Base-by-base conservation (phyloP, 75 land plant genomes). In the Selaginella tamariscina region DNA sequence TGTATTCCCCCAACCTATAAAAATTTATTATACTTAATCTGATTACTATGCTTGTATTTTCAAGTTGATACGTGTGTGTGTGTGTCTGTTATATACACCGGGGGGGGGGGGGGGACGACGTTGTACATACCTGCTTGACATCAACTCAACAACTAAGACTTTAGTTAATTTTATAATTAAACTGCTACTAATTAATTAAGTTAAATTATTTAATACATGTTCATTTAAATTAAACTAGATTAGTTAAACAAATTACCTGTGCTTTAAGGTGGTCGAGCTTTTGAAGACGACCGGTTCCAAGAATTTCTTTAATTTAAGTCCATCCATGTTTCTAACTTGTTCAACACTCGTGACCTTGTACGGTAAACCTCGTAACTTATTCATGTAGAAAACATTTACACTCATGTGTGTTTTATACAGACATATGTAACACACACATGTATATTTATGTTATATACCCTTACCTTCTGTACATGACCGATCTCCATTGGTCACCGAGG, bases 401-500 rank as follows among this genome's bases (percentile, higher is more conserved):
- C 11, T 39, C n/a, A n/a, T n/a, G n/a, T n/a, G n/a, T n/a, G n/a
- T n/a, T n/a, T n/a, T n/a, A n/a, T n/a, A n/a, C n/a, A n/a, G n/a
- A n/a, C n/a, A n/a, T n/a, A n/a, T n/a, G n/a, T n/a, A n/a, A n/a
- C n/a, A n/a, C n/a, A n/a, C n/a, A 39, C 49, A 39, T 5, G 49
- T 39, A 15, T 5, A 39, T 5, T 5, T 5, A 15, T 15, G 15
- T 5, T 5, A 39, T 5, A 5, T 5, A 5, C 49, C 49, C 5
- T 39, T 5, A 71, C 69, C 64, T 71, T 32, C 73, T 65, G 44
- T 64, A 71, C 8, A 64, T 71, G 1, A 71, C 20, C 30, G 73
- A 30, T 39, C 73, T 33, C 73, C 73, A 71, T 32, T 71, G 65
- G 60, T 71, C 73, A 8, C 62, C 62, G 23, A 23, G 8, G 26